Conservation (phyloP, 2,329 filamentous ascomycete species). For the Beauveria brongniartii region DNA sequence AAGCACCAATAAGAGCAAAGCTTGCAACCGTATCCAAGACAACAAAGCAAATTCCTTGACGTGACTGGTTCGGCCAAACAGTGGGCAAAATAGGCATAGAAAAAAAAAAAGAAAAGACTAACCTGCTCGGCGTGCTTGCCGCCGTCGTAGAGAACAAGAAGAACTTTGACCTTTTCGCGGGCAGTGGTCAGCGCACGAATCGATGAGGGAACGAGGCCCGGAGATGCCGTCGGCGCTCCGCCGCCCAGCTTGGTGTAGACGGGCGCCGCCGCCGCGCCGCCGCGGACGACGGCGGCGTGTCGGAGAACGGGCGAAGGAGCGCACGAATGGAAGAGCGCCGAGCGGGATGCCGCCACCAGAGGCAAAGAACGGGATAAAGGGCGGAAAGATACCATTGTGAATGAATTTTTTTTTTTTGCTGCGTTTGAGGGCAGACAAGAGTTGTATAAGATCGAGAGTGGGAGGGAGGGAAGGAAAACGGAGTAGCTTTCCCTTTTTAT, state of each 20-base stretch:
- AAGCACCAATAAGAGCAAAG: neutral
- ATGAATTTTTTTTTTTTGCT: neutral
- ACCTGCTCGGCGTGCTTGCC: constrained; percentile 82
- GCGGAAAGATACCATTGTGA: constrained; percentile 26
- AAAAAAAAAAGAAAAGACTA: constrained; percentile 21
- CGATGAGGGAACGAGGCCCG: constrained; percentile 30
- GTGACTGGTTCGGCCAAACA: neutral
- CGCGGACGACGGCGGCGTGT: constrained; percentile 11
- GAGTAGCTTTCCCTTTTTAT: constrained; percentile 5
- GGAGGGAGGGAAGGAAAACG: neutral
- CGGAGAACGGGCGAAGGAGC: constrained; percentile 15
- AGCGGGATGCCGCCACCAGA: constrained; percentile 17
- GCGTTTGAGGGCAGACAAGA: neutral
- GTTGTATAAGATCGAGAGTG: neutral
- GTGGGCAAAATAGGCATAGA: too few relatives aligned
- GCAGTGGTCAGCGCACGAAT: constrained; percentile 48
- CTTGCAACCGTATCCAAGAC: neutral
- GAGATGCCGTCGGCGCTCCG: constrained; percentile 19
- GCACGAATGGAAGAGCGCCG: constrained; percentile 18
- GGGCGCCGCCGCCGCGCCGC: constrained; percentile 6
- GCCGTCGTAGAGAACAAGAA: constrained; percentile 90
- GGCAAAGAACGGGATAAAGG: constrained; percentile 20
- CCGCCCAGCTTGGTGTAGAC: constrained; percentile 28
- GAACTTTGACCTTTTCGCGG: constrained; percentile 75
- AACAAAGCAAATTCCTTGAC: neutral